Percentiles rank a stretch among this genome's conserved stretches.
Conservation (phyloP, 805 yeast genomes). For the Kazachstania viticola region DNA sequence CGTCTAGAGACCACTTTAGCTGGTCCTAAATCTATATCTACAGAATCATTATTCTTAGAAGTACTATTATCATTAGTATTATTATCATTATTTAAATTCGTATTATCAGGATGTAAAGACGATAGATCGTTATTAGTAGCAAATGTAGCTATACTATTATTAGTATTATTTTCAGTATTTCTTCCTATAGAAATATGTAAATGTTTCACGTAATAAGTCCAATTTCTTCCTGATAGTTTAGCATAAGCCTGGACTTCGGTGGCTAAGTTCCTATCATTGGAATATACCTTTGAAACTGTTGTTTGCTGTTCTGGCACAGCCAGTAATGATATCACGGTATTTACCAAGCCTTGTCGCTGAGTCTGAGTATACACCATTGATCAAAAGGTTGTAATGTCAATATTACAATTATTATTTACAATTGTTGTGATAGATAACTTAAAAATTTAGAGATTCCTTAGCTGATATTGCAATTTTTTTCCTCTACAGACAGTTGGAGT, state of each 20-base stretch:
- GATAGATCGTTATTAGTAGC: too few species aligned
- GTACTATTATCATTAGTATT: not conserved
- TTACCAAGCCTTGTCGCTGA: slow-evolving; percentile 43
- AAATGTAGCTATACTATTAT: too few species aligned
- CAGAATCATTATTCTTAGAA: not conserved
- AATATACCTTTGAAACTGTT: slow-evolving; percentile 56
- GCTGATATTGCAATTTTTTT: too few species aligned
- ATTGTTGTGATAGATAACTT: too few species aligned
- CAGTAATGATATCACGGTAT: slow-evolving; percentile 62
- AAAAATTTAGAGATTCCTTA: too few species aligned
- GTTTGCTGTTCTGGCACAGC: slow-evolving; percentile 65
- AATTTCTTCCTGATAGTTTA: slow-evolving; percentile 79
- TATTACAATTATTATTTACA: too few species aligned
- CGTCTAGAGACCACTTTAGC: slow-evolving; percentile 91
- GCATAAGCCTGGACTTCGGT: slow-evolving; percentile 95
- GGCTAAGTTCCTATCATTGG: slow-evolving; percentile 56
- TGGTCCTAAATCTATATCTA: slow-evolving; percentile 85
- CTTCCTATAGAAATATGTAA: slow-evolving; percentile 77
- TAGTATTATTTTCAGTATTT: slow-evolving; percentile 37
- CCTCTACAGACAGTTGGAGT: too few species aligned
- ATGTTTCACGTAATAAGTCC: slow-evolving; percentile 89
- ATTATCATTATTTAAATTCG: not conserved
- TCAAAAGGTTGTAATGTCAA: too few species aligned
- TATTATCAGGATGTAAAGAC: not conserved
- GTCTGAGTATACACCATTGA: too few species aligned